These are phyloP conservation scores for Aspergillus steynii DNA, from an alignment of 495 filamentous ascomycete genomes.

Conservation along the genomic window DNA sequence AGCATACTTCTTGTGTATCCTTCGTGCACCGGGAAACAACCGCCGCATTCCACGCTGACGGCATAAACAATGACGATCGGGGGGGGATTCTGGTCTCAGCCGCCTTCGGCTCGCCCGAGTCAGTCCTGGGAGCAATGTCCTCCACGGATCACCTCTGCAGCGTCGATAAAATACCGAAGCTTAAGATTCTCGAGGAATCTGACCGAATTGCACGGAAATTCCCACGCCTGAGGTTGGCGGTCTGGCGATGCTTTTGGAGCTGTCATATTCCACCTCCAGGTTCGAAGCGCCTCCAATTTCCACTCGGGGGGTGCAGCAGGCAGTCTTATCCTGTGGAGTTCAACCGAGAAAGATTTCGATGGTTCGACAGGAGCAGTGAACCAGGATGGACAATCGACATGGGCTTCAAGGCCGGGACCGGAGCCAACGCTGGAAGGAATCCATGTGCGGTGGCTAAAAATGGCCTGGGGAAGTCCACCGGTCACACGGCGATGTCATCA, in stretches of 20 bases:
- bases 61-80: neutral
- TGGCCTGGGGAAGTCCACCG: no score
- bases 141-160: neutral
- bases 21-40: slow-evolving; percentile 8
- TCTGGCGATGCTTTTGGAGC: neutral
- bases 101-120: neutral
- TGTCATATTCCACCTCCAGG: neutral
- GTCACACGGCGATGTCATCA: neutral
- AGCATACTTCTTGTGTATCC: slow-evolving; percentile 2
- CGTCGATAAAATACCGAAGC: neutral
- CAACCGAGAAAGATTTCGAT: no score
- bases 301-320: no score
- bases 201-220: neutral
- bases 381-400: no score
- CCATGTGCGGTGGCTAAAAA: neutral
- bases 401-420: no score
- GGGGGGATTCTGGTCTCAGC: neutral
- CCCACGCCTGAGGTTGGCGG: neutral
- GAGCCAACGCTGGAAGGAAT: neutral
- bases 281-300: no score
- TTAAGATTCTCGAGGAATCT: neutral
- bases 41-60: slow-evolving; percentile 10
- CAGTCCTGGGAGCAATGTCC: neutral
- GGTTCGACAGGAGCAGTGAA: no score
- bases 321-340: no score